These are phyloP conservation scores for Moesziomyces globuligerus DNA, from an alignment of 1,284 basidiomycete species.

Conservation along the genomic window DNA sequence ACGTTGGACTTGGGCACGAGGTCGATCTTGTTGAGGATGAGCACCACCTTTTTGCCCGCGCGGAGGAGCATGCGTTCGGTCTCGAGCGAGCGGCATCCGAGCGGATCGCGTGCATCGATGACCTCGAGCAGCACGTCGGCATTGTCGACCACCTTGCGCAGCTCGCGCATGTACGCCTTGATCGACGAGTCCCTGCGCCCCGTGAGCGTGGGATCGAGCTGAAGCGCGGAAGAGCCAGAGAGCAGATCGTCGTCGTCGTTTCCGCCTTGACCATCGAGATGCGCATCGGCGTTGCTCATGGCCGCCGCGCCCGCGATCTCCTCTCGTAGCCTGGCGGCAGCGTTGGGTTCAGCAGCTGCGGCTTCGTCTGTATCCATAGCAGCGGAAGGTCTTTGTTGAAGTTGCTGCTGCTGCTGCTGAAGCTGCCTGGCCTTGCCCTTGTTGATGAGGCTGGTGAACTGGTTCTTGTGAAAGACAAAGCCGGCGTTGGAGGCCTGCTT, in stretches of 20 bases:
- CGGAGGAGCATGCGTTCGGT: conserved; percentile 57
- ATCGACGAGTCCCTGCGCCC: conserved; percentile 62
- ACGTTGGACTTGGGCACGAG: conserved; percentile 91
- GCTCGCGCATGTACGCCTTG: conserved; percentile 68
- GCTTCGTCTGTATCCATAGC: conserved; percentile 13
- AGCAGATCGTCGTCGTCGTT: neutral
- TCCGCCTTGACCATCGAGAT: neutral
- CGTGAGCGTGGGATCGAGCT: conserved; percentile 41
- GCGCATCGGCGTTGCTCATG: conserved; percentile 11
- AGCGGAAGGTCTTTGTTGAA: neutral
- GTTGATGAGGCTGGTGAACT: conserved; percentile 37
- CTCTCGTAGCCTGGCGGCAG: conserved; percentile 13
- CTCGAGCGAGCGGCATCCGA: conserved; percentile 71
- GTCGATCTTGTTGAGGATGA: conserved; percentile 53
- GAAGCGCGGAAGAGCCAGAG: neutral
- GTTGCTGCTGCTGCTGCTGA: conserved; percentile 30
- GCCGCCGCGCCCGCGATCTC: conserved; percentile 33
- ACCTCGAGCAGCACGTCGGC: conserved; percentile 80
- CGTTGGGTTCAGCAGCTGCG: conserved; percentile 6
- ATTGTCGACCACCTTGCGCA: conserved; percentile 92
- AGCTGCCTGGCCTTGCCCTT: conserved; percentile 35
- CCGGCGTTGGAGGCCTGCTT: conserved; percentile 36
- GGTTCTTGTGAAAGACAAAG: conserved; percentile 44
- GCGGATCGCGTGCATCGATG: conserved; percentile 64
- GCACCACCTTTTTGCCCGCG: conserved; percentile 59